Conservation (phyloP, 2,329 filamentous ascomycete species). For the Aspergillus pseudoviridinutans region DNA sequence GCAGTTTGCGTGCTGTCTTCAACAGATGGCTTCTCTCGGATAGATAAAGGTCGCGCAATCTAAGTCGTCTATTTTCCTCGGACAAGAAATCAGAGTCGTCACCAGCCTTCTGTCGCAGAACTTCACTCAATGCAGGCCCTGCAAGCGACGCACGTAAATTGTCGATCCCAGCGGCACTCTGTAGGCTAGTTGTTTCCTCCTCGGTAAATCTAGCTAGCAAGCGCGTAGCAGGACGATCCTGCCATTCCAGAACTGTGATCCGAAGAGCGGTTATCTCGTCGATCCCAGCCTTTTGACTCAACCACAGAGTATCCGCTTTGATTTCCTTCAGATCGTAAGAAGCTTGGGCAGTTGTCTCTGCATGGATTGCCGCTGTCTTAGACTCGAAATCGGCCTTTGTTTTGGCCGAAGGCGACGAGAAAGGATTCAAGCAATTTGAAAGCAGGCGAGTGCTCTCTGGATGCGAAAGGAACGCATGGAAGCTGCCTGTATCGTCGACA, state of each 20-base stretch:
- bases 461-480: constrained; percentile 69
- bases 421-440: constrained; percentile 64
- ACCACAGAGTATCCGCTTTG: constrained; percentile 81
- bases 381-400: constrained; percentile 73
- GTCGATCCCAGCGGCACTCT: constrained; percentile 66
- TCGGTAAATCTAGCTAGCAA: constrained; percentile 69
- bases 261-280: constrained; percentile 80
- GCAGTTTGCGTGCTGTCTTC: constrained; percentile 55
- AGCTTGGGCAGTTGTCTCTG: constrained; percentile 63
- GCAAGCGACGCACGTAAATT: constrained; percentile 57
- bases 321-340: constrained; percentile 72
- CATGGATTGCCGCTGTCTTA: constrained; percentile 81
- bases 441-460: constrained; percentile 65
- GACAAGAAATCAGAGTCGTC: constrained; percentile 54
- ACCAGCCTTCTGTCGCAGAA: constrained; percentile 27
- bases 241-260: constrained; percentile 77
- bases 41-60: constrained; percentile 69
- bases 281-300: constrained; percentile 72
- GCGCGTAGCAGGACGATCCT: constrained; percentile 69
- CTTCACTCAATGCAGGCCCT: constrained; percentile 33
- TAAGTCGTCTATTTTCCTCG: constrained; percentile 57
- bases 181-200: constrained; percentile 72
- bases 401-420: constrained; percentile 57
- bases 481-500: constrained; percentile 51
- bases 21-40: constrained; percentile 66